Percentiles rank a stretch among this genome's conserved stretches.
phyloP scores from a whole-genome alignment of 2,329 filamentous ascomycete species.

The Alternaria triticimaculans region DNA sequence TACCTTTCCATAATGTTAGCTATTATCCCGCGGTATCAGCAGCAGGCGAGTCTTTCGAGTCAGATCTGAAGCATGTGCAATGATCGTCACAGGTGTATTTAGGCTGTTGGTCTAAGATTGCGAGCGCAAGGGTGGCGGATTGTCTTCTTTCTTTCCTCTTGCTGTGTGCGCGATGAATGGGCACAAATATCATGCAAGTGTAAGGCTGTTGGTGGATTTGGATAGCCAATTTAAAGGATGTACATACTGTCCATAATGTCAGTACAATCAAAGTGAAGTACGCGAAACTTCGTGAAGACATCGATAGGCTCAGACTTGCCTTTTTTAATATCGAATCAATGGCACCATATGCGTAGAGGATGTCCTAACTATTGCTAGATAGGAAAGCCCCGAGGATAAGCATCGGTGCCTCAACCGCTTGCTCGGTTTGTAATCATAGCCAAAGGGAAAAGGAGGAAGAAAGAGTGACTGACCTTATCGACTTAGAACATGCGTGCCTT shows the following conservation, averaged over 20 bases:
- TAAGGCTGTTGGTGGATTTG: not conserved
- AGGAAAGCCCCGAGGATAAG: constrained; percentile 21
- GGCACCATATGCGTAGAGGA: constrained; percentile 28
- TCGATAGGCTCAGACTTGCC: constrained; percentile 43
- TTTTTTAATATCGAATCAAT: constrained; percentile 34
- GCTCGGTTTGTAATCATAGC: constrained; percentile 42
- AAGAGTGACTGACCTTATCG: constrained; percentile 35
- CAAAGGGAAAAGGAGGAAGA: constrained; percentile 1
- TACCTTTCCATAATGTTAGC: too few species aligned
- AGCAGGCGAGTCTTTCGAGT: too few species aligned
- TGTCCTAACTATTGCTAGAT: not conserved
- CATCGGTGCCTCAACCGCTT: constrained; percentile 36
- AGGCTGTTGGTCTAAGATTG: too few species aligned
- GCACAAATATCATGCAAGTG: not conserved
- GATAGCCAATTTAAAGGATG: not conserved
- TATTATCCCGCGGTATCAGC: too few species aligned
- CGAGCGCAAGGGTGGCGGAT: not conserved
- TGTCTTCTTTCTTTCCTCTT: not conserved
- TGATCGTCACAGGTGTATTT: not conserved
- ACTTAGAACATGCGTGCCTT: constrained; percentile 54
- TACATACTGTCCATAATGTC: not conserved
- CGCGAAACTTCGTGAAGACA: not conserved
- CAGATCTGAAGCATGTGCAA: not conserved
- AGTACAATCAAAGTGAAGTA: not conserved
- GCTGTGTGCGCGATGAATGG: not conserved